Conservation (phyloP, 352 stramenopile genomes). For the Phytophthora nicotianae region DNA sequence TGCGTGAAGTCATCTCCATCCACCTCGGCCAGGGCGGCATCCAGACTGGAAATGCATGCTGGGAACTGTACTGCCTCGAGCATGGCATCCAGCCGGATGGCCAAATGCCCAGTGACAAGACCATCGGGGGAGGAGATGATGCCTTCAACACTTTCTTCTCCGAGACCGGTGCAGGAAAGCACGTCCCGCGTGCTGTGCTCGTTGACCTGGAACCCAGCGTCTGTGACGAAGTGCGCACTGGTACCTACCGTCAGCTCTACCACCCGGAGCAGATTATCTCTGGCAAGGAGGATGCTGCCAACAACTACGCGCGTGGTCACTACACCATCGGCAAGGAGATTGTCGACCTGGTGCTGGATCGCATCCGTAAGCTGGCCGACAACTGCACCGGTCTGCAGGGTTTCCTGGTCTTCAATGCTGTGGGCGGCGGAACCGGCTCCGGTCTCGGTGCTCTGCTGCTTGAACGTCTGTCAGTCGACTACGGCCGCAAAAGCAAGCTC, state of each 20-base stretch:
- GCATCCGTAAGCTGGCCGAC: constrained; percentile 97
- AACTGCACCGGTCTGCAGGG: constrained; percentile 98
- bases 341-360: constrained; percentile 97
- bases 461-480: constrained; percentile 97
- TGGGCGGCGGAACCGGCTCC: constrained; percentile 97
- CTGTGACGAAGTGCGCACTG: constrained; percentile 96
- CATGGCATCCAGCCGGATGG: constrained; percentile 95
- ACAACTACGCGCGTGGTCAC: constrained; percentile 94
- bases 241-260: constrained; percentile 97
- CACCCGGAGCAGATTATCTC: constrained; percentile 99
- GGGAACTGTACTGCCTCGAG: constrained; percentile 93
- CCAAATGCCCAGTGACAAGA: constrained; percentile 25
- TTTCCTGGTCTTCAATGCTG: constrained; percentile 98
- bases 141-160: constrained; percentile 98
- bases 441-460: constrained; percentile 97
- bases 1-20: constrained; percentile 74
- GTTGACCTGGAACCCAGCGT: constrained; percentile 98
- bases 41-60: constrained; percentile 89
- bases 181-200: constrained; percentile 97
- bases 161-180: constrained; percentile 94
- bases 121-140: constrained; percentile 77
- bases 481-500: constrained; percentile 98
- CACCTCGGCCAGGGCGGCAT: constrained; percentile 95
- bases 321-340: constrained; percentile 96
- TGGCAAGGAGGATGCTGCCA: constrained; percentile 96